A percentile compares a stretch with the other conserved stretches of the same genome.
These are phyloP conservation scores for Calendula officinalis DNA, from an alignment of 129 eudicot genomes.

Conservation along the genomic window DNA sequence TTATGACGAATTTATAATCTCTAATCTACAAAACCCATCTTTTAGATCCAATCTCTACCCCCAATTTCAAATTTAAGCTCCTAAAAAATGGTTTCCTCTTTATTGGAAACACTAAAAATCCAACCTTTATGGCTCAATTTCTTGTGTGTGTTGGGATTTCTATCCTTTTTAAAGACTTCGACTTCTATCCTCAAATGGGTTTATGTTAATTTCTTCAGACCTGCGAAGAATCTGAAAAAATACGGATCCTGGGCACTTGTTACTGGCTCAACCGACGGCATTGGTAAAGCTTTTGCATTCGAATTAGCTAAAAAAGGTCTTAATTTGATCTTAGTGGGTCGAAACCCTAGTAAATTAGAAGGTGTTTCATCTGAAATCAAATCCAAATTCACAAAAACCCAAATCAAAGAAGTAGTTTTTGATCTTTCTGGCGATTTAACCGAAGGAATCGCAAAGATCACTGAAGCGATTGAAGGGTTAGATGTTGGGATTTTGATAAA, in stretches of 20 bases:
- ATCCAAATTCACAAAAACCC: conserved; percentile 44
- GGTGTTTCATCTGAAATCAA: conserved; percentile 56
- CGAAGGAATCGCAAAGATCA: conserved; percentile 65
- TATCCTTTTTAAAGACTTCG: conserved; percentile 39
- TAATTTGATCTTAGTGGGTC: conserved; percentile 70
- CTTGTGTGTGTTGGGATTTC: conserved; percentile 45
- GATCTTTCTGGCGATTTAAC: conserved; percentile 77
- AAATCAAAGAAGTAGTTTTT: conserved; percentile 69
- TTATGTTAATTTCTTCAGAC: conserved; percentile 75
- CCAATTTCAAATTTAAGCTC: not conserved
- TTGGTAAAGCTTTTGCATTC: conserved; percentile 87
- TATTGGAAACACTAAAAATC: conserved; percentile 47
- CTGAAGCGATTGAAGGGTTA: conserved; percentile 59
- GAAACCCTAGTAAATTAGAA: conserved; percentile 69
- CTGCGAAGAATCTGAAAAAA: conserved; percentile 76
- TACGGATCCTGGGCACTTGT: conserved; percentile 95
- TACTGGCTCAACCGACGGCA: conserved; percentile 96
- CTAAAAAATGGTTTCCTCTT: conserved; percentile 32
- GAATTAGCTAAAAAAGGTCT: conserved; percentile 81
- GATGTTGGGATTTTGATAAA: conserved; percentile 87
- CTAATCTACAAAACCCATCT: conserved; percentile 23
- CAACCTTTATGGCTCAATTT: conserved; percentile 67
- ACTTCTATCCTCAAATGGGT: conserved; percentile 65
- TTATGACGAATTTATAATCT: conserved; percentile 5
- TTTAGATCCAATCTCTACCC: conserved; percentile 26